A percentile compares a stretch with the other conserved stretches of the same genome.
These are phyloP conservation scores for Penicillium salamii DNA, from an alignment of 495 filamentous ascomycete genomes.

Conservation along the genomic window DNA sequence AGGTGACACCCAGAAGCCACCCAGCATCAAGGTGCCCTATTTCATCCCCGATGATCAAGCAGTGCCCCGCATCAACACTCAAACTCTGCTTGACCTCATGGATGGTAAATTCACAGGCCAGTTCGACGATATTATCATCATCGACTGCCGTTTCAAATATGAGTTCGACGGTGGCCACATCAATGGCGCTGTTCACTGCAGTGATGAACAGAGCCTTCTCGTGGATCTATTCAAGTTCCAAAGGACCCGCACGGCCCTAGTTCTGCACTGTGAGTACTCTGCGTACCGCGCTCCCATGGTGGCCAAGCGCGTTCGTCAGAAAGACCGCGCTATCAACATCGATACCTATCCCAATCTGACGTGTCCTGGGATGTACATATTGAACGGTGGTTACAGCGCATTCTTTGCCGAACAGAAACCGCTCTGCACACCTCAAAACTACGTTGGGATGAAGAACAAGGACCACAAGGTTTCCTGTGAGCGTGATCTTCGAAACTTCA, in stretches of 20 bases:
- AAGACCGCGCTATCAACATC: slow-evolving; percentile 78
- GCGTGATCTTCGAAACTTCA: slow-evolving; percentile 84
- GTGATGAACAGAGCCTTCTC: slow-evolving; percentile 85
- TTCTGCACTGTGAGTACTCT: slow-evolving; percentile 98
- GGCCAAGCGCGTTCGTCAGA: slow-evolving; percentile 72
- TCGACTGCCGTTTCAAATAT: slow-evolving; percentile 98
- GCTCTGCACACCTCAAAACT: slow-evolving; percentile 88
- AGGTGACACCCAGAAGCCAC: slow-evolving; percentile 70
- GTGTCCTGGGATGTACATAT: slow-evolving; percentile 94
- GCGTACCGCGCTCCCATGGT: slow-evolving; percentile 96
- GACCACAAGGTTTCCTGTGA: slow-evolving; percentile 90
- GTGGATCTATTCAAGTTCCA: slow-evolving; percentile 69
- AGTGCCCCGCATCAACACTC: slow-evolving; percentile 81
- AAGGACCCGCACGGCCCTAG: slow-evolving; percentile 68
- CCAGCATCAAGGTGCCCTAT: slow-evolving; percentile 74
- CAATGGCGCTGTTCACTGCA: slow-evolving; percentile 85
- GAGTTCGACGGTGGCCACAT: slow-evolving; percentile 98
- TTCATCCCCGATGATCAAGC: slow-evolving; percentile 77
- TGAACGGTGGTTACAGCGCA: slow-evolving; percentile 91
- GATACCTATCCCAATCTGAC: slow-evolving; percentile 80
- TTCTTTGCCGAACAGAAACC: slow-evolving; percentile 78
- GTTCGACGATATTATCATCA: slow-evolving; percentile 75
- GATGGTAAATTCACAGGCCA: slow-evolving; percentile 74
- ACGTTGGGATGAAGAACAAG: slow-evolving; percentile 90
- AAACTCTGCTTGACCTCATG: slow-evolving; percentile 78